These are phyloP conservation scores for Nemophila menziesii DNA, from an alignment of 257 asterid species.

Conservation along the genomic window DNA sequence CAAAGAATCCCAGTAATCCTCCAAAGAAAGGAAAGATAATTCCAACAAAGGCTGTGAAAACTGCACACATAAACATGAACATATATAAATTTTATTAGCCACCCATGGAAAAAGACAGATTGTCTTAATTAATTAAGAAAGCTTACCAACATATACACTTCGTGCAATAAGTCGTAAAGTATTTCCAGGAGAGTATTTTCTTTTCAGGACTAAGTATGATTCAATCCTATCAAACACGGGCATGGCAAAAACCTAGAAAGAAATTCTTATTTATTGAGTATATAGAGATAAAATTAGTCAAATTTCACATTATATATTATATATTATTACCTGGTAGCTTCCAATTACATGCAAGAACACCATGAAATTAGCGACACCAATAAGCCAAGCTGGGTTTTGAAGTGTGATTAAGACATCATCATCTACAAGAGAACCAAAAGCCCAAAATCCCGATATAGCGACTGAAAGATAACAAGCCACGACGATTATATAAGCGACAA, in stretches of 20 bases:
- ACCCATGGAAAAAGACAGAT: too few relatives aligned
- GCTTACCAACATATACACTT: constrained; percentile 28
- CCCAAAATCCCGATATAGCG: constrained; percentile 32
- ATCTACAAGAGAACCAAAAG: constrained; percentile 26
- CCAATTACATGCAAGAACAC: constrained; percentile 40
- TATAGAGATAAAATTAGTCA: too few relatives aligned
- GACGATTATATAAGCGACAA: constrained; percentile 26
- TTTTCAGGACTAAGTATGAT: constrained; percentile 11
- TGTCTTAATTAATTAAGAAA: too few relatives aligned
- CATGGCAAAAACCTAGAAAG: constrained; percentile 47
- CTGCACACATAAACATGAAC: constrained; percentile 11
- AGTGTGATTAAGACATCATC: constrained; percentile 29
- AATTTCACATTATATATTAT: too few relatives aligned
- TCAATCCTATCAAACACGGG: constrained; percentile 41
- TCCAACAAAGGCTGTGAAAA: constrained; percentile 20
- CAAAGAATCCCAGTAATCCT: constrained; percentile 36
- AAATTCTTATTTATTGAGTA: too few relatives aligned
- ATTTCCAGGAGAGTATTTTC: constrained; percentile 20
- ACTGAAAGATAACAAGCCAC: constrained; percentile 37
- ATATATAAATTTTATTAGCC: too few relatives aligned
- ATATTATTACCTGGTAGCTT: constrained; percentile 40
- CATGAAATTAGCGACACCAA: constrained; percentile 27
- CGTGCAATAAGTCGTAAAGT: constrained; percentile 26
- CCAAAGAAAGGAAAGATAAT: constrained; percentile 32
- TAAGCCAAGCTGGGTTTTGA: constrained; percentile 30